Base-by-base conservation (phyloP, 163 green algal species). In the Scenedesmus sp. region DNA sequence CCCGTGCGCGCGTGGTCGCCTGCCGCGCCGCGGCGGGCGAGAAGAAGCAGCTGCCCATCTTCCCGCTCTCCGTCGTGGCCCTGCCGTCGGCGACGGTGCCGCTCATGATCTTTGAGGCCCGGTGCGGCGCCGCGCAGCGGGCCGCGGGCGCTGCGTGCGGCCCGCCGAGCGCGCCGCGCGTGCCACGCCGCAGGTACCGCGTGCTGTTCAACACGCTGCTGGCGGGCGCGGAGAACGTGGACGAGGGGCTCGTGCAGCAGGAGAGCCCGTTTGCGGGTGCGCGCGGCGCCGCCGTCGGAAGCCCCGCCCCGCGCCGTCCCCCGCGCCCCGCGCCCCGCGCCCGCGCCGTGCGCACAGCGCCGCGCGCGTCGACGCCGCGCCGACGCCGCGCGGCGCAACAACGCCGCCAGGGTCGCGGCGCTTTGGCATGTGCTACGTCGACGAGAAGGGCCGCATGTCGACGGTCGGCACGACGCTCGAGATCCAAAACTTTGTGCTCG, bases 161-260 rank as follows among this genome's bases (percentile, higher is more conserved):
- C 11, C 53, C 45, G 7, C 44, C 50, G 6, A 29, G 39, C 39
- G n/a, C n/a, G n/a, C n/a, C n/a, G n/a, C n/a, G n/a, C n/a, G n/a
- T n/a, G n/a, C n/a, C n/a, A n/a, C n/a, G n/a, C n/a, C 26, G 33
- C 51, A 91, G 93, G 39, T 98, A 97, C 73, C 83, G 94, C 5
- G 92, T 98, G 14, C 86, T 98, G 17, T 98, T 98, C 78, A 92
- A 88, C 86, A 98, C 94, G 17, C 81, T 98, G 9, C 80, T 98
- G 47, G 86, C 80, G 3, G 91, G 89, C 0, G 75, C 73, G n/a
- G 76, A 91, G 0, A 89, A 77, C 2, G 60, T 96, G 0, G 89
- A 96, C 31, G 89, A 95, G 44, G 92, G 87, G 11, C 80, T 97
- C n/a, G 89, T 97, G 11, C 80, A 90, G 85, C 87, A 51, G 75